Evolutionary conservation across 2,329 filamentous ascomycete genomes (phyloP).

Genomic region (Paecilomyces fulvus): DNA sequence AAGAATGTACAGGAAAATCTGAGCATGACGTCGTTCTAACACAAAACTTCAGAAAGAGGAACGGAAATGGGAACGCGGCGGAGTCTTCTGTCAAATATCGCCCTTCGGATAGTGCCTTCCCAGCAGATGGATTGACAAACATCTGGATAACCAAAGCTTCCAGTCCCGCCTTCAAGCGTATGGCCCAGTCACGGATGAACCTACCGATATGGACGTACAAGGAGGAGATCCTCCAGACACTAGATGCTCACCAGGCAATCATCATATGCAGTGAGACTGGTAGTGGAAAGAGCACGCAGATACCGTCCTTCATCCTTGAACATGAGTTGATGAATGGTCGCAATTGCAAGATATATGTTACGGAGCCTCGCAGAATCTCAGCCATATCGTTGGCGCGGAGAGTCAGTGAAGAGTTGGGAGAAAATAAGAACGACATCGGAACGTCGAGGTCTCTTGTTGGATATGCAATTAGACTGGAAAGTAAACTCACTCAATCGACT

Average conservation of each 20-base stretch:
- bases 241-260: constrained; percentile 73
- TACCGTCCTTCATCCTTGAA: constrained; percentile 89
- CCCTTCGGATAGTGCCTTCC: constrained; percentile 12
- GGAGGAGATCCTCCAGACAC: constrained; percentile 64
- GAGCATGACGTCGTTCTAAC: constrained; percentile 69
- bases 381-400: constrained; percentile 87
- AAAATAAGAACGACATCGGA: constrained; percentile 72
- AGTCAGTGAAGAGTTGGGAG: constrained; percentile 90
- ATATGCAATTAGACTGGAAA: constrained; percentile 88
- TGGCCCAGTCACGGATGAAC: constrained; percentile 70
- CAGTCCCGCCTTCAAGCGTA: constrained; percentile 57
- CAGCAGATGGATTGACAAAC: constrained; percentile 37
- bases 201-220: constrained; percentile 87
- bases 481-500: constrained; percentile 73
- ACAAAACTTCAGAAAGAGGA: constrained; percentile 59
- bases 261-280: constrained; percentile 97
- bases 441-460: constrained; percentile 78
- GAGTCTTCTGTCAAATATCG: constrained; percentile 16
- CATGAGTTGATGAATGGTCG: constrained; percentile 73
- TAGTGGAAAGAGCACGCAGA: constrained; percentile 93
- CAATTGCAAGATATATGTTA: constrained; percentile 87
- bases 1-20: constrained; percentile 36
- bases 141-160: constrained; percentile 46
- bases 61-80: constrained; percentile 21
- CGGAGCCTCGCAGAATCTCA: constrained; percentile 89